These are phyloP conservation scores for Bacidia rubella DNA, from an alignment of 495 filamentous ascomycete species.

Conservation along the genomic window DNA sequence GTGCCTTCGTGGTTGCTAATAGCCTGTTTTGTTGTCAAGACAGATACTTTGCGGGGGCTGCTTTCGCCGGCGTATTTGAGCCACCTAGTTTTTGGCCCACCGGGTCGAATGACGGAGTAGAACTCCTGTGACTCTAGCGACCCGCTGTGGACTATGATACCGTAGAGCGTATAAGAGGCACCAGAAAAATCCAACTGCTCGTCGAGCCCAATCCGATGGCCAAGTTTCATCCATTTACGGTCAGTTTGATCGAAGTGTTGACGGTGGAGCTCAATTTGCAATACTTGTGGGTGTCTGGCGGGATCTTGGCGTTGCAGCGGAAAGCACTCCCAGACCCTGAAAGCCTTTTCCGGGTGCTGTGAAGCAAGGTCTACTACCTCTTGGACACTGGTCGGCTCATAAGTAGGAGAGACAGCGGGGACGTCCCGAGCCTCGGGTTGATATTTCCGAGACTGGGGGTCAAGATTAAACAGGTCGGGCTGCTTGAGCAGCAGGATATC, in stretches of 20 bases:
- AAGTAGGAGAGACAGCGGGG: background rate
- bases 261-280: constrained; percentile 47
- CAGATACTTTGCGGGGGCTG: constrained; percentile 38
- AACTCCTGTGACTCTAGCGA: constrained; percentile 48
- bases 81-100: constrained; percentile 43
- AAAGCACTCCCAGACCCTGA: constrained; percentile 13
- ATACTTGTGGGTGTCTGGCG: constrained; percentile 26
- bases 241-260: constrained; percentile 38
- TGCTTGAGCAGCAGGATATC: constrained; percentile 16
- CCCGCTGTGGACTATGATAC: constrained; percentile 48
- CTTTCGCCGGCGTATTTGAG: constrained; percentile 44
- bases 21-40: constrained; percentile 44
- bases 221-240: constrained; percentile 45
- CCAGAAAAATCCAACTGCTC: constrained; percentile 36
- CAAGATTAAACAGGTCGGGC: constrained; percentile 13
- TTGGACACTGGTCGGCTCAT: constrained; percentile 17
- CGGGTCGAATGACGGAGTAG: constrained; percentile 46
- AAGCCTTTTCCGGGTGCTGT: constrained; percentile 13
- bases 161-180: constrained; percentile 43
- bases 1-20: constrained; percentile 40
- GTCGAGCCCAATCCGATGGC: constrained; percentile 41
- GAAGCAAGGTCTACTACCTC: constrained; percentile 17
- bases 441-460: constrained; percentile 3
- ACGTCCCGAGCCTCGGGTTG: background rate
- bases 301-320: constrained; percentile 2